phyloP scores from a whole-genome alignment of 768 basidiomycete genomes.

The Naganishia vaughanmartiniae region DNA sequence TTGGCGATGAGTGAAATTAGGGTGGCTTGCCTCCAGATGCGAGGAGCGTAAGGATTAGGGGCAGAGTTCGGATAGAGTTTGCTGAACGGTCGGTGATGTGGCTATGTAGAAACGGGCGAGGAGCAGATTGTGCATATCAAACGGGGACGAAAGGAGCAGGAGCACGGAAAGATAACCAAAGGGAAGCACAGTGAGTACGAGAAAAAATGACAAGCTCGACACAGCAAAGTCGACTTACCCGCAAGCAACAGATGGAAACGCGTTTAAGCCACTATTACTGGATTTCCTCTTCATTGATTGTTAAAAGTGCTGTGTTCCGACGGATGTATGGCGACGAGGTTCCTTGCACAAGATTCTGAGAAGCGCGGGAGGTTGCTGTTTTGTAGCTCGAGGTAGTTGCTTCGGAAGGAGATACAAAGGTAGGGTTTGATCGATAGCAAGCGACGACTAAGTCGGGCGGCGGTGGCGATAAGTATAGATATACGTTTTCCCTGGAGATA shows the following conservation, averaged over 20 bases:
- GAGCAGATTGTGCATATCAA: neutral
- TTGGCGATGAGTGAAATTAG: constrained; percentile 43
- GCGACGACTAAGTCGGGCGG: neutral
- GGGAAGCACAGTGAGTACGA: neutral
- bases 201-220: neutral
- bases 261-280: constrained; percentile 32
- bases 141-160: neutral
- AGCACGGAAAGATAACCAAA: neutral
- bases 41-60: constrained; percentile 45
- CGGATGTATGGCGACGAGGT: constrained; percentile 4
- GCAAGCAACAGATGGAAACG: constrained; percentile 23
- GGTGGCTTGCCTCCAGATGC: constrained; percentile 50
- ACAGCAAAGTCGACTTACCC: constrained; percentile 22
- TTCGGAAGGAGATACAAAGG: neutral
- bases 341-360: neutral
- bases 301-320: constrained; percentile 8
- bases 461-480: neutral
- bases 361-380: neutral
- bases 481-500: constrained; percentile 8
- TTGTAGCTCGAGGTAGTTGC: neutral
- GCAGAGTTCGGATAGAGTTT: constrained; percentile 27
- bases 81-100: constrained; percentile 19
- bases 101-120: neutral
- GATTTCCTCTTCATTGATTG: constrained; percentile 34
- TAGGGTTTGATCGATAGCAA: neutral